These are phyloP conservation scores for Xylariaceae sp. DNA, from an alignment of 2,329 filamentous ascomycete genomes.

Conservation along the genomic window DNA sequence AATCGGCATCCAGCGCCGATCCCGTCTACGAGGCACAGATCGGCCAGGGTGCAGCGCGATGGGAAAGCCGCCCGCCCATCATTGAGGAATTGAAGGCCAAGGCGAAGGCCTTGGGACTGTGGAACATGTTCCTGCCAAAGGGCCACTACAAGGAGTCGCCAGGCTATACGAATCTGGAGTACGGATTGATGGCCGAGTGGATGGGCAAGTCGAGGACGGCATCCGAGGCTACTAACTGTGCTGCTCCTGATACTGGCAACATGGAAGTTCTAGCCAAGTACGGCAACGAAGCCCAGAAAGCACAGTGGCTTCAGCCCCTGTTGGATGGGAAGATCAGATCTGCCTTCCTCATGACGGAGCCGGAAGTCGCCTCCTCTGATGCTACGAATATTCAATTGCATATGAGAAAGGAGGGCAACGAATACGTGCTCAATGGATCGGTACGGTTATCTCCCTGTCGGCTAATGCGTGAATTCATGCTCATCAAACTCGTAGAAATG, in stretches of 20 bases:
- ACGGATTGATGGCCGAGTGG: conserved; percentile 95
- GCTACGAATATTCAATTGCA: conserved; percentile 86
- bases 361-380: conserved; percentile 80
- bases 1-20: conserved; percentile 55
- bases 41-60: conserved; percentile 69
- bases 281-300: conserved; percentile 78
- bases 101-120: conserved; percentile 76
- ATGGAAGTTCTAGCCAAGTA: conserved; percentile 96
- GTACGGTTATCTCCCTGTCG: conserved; percentile 40
- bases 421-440: conserved; percentile 85
- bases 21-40: conserved; percentile 74
- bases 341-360: conserved; percentile 92
- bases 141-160: conserved; percentile 94
- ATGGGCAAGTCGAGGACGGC: conserved; percentile 80
- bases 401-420: conserved; percentile 76
- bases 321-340: conserved; percentile 81
- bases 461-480: neutral
- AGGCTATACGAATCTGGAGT: conserved; percentile 92
- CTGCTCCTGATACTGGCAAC: conserved; percentile 88
- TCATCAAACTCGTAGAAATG: conserved; percentile 64
- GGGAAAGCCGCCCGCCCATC: conserved; percentile 71
- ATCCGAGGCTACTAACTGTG: conserved; percentile 83
- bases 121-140: conserved; percentile 97
- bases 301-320: conserved; percentile 73
- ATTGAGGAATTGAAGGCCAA: conserved; percentile 86